Base-by-base conservation (phyloP, 306 rosid species). In the Arachis stenosperma region DNA sequence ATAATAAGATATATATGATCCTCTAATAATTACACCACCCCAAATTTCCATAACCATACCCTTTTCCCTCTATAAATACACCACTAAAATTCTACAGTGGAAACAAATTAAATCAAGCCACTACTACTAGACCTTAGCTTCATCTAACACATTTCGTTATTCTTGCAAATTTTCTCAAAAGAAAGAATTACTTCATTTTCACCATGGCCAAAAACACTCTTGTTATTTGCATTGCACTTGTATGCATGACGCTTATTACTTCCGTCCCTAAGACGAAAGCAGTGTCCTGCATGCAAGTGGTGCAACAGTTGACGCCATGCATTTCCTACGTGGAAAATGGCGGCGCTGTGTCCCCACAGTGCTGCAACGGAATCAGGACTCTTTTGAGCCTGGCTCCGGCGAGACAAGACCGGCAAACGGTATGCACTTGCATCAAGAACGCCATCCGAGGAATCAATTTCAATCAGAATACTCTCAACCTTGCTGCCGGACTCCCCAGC, bases 401-500 rank as follows among this genome's bases (percentile, higher is more conserved):
- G 73, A 46, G 81, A 5, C 44, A 59, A 0, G 92, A 88, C 48
- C 88, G 85, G 12, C 85, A 59, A 40, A 10, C 15, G 36, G 79
- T 81, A 12, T 88, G 92, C 79, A 62, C 0, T 3, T 86, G 92
- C 79, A 71, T 88, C 57, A 72, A 88, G 47, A 36, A n/a, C 22
- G 77, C 76, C n/a, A 5, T 77, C 6, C 33, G 0, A 46, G 51
- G 51, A 11, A 9, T 46, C 12, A 9, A 9, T 3, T 78, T 73
- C 84, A 33, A 61, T 43, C 68, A 29, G 1, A 17, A 33, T 67
- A 71, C 78, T 27, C 70, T 66, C 6, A 61, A 78, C 41, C 75
- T 74, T 17, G 90, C 88, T 30, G 81, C 87, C 47, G 66, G 73
- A 7, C 84, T 87, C 56, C 90, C 92, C 14, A 44, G 6, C 50